phyloP scores from a whole-genome alignment of 257 asterid species.

The Salvia miltiorrhiza region DNA sequence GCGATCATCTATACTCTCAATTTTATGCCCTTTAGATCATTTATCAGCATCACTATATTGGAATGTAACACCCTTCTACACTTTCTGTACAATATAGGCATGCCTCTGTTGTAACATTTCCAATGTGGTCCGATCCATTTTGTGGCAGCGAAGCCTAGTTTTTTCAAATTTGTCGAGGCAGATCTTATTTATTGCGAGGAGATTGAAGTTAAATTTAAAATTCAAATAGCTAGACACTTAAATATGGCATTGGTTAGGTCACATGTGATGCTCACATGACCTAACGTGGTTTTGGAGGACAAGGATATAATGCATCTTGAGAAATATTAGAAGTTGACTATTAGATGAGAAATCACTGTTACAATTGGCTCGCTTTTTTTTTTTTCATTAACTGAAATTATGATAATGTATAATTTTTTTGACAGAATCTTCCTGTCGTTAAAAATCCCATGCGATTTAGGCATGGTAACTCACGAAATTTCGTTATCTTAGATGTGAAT shows the following conservation, averaged over 20 bases:
- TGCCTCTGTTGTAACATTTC: background rate
- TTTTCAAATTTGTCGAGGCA: background rate
- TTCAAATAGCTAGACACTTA: background rate
- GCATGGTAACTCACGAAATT: background rate
- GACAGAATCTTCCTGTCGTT: background rate
- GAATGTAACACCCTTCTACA: background rate
- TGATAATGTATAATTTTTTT: background rate
- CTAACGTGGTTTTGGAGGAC: conserved; percentile 19
- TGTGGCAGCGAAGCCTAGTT: background rate
- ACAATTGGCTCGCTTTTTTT: too few species aligned
- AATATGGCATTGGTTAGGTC: conserved; percentile 6
- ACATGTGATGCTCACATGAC: conserved; percentile 26
- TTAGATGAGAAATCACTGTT: background rate
- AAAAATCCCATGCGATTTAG: background rate
- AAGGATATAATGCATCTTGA: conserved; percentile 2
- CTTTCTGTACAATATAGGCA: background rate
- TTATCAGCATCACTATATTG: background rate
- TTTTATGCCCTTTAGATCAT: conserved; percentile 63
- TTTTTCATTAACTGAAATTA: background rate
- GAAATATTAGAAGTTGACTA: background rate
- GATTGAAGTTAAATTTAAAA: background rate
- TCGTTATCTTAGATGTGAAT: background rate
- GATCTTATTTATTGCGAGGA: background rate
- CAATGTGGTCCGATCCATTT: background rate
- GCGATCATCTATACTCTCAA: conserved; percentile 80